phyloP scores from a whole-genome alignment of 768 basidiomycete species.

The Mycena leptocephala region DNA sequence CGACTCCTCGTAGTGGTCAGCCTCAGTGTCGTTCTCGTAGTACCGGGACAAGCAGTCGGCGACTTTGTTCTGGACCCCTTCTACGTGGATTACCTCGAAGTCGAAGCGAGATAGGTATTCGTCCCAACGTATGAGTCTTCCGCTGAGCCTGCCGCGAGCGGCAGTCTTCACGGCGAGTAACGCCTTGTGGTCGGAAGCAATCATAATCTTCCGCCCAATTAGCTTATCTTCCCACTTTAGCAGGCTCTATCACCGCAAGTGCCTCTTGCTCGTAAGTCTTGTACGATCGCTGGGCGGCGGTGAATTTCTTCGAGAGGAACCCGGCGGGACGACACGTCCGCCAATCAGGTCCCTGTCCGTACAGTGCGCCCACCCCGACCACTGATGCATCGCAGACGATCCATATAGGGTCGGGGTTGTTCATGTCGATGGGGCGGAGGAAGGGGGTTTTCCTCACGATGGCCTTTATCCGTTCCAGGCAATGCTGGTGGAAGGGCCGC shows the following conservation, averaged over 20 bases:
- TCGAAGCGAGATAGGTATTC: conserved; percentile 10
- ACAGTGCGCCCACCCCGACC: background rate
- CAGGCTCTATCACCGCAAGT: no score
- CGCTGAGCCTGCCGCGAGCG: background rate
- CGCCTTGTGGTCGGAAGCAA: background rate
- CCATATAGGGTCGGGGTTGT: background rate
- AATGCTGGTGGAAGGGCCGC: background rate
- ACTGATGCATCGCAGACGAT: background rate
- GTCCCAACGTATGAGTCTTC: conserved; percentile 2
- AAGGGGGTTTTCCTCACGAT: background rate
- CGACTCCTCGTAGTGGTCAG: background rate
- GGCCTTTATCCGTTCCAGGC: background rate
- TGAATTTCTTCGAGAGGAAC: no score
- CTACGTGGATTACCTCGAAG: background rate
- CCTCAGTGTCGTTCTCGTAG: background rate
- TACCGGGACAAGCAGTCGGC: background rate
- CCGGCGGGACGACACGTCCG: no score
- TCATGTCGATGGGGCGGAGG: background rate
- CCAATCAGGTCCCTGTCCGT: no score
- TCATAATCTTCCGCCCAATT: background rate
- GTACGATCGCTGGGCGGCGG: no score
- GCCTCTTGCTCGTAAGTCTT: no score
- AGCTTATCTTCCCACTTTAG: no score
- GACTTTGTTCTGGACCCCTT: background rate
- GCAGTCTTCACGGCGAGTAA: background rate